A percentile compares a stretch with the other conserved stretches of the same genome.
Evolutionary conservation across 2,329 filamentous ascomycete genomes (phyloP).

Genomic region (Epichloe typhina): DNA sequence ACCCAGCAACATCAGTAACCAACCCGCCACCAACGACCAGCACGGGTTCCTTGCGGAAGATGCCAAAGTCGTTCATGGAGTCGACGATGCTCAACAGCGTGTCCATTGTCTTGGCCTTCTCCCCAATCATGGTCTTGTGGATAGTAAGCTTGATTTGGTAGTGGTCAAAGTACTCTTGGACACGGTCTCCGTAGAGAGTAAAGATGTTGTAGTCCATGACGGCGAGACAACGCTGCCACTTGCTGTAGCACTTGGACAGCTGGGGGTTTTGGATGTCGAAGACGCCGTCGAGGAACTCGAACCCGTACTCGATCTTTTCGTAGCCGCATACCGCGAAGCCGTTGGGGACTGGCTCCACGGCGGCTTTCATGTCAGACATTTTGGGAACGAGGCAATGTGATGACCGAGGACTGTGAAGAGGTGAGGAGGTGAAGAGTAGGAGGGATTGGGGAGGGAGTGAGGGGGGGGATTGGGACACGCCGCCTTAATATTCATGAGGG

Average conservation of each 20-base stretch:
- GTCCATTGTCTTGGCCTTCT: slow-evolving; percentile 62
- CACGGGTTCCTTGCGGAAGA: slow-evolving; percentile 55
- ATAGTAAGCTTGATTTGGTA: slow-evolving; percentile 48
- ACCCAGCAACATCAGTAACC: slow-evolving; percentile 61
- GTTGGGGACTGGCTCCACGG: slow-evolving; percentile 46
- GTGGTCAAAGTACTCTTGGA: slow-evolving; percentile 55
- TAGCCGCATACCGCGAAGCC: slow-evolving; percentile 62
- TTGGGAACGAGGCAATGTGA: not conserved
- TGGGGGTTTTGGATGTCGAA: slow-evolving; percentile 48
- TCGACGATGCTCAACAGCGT: slow-evolving; percentile 57
- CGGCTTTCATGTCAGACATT: slow-evolving; percentile 60
- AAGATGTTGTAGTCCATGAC: slow-evolving; percentile 62
- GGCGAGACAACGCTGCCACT: slow-evolving; percentile 52
- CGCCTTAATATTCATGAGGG: too few relatives aligned
- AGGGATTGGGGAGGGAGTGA: too few relatives aligned
- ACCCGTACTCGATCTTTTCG: slow-evolving; percentile 66
- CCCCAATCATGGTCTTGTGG: slow-evolving; percentile 62
- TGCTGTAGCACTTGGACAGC: slow-evolving; percentile 50
- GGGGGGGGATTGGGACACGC: too few relatives aligned
- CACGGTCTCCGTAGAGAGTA: slow-evolving; percentile 51
- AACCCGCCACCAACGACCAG: slow-evolving; percentile 55
- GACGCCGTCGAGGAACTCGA: slow-evolving; percentile 57
- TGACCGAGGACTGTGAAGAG: slow-evolving; percentile 9
- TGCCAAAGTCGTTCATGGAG: slow-evolving; percentile 62
- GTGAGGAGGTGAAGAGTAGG: not conserved